Evolutionary conservation across 495 filamentous ascomycete species (phyloP).

Genomic region (Ramalina peruviana): DNA sequence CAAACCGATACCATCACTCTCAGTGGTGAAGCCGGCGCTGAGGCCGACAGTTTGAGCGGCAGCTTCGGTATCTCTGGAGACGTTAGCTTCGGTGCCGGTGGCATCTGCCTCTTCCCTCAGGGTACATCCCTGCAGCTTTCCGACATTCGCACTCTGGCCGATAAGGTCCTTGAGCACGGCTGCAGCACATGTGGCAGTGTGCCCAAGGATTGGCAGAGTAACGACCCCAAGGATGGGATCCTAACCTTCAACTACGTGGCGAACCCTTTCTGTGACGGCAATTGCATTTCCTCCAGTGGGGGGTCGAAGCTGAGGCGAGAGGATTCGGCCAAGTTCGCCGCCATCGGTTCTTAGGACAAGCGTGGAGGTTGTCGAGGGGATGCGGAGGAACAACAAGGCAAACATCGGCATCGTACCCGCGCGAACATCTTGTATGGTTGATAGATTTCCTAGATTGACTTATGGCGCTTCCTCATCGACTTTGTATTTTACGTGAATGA

Average conservation of each 20-base stretch:
- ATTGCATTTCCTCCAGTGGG: not conserved
- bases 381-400: too few species aligned
- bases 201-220: slow-evolving; percentile 13
- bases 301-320: not conserved
- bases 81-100: not conserved
- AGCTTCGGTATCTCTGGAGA: not conserved
- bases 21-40: not conserved
- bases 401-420: too few species aligned
- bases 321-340: not conserved
- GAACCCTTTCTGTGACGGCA: slow-evolving; percentile 10
- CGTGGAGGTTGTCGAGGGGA: too few species aligned
- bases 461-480: too few species aligned
- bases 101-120: slow-evolving; percentile 5
- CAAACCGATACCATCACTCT: slow-evolving; percentile 4
- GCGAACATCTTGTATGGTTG: too few species aligned
- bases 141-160: slow-evolving; percentile 4
- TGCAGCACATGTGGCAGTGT: slow-evolving; percentile 16
- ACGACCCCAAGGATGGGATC: slow-evolving; percentile 14
- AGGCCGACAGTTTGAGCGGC: not conserved
- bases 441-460: too few species aligned
- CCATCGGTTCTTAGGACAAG: not conserved
- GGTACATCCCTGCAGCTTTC: not conserved
- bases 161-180: slow-evolving; percentile 14
- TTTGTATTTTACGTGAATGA: too few species aligned
- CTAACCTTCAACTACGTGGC: slow-evolving; percentile 18